Conservation (phyloP, 2,329 filamentous ascomycete genomes). For the Ophiognomonia clavigignenti-juglandacearum region DNA sequence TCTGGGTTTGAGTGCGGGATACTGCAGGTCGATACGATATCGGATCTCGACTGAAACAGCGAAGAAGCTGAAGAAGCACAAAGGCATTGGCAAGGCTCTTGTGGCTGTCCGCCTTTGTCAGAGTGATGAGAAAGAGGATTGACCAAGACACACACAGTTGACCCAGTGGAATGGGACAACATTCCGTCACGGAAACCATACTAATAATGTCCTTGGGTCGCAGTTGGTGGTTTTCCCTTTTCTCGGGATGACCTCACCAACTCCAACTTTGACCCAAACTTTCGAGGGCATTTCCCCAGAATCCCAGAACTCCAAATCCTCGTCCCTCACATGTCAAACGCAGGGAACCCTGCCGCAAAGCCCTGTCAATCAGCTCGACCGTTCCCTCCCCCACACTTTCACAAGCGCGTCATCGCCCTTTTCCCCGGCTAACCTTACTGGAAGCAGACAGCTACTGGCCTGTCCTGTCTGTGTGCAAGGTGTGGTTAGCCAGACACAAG, state of each 20-base stretch:
- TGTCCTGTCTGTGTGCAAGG: constrained; percentile 4
- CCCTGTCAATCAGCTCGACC: constrained; percentile 6
- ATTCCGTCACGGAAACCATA: background rate
- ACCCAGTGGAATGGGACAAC: background rate
- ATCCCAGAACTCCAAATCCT: background rate
- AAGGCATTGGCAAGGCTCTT: background rate
- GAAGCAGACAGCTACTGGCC: constrained; percentile 2
- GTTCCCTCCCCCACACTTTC: constrained; percentile 28
- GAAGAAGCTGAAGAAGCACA: background rate
- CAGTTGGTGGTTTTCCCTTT: background rate
- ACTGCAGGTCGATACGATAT: constrained; percentile 9
- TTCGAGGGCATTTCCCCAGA: no score
- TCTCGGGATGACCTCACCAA: constrained; percentile 2
- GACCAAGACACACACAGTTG: no score
- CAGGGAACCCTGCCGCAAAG: background rate
- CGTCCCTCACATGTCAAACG: constrained; percentile 13
- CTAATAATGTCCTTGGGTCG: background rate
- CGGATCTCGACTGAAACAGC: constrained; percentile 13
- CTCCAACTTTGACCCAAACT: background rate
- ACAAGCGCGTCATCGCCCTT: constrained; percentile 19
- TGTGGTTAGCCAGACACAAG: no score
- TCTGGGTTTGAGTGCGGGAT: background rate
- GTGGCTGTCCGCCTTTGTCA: background rate
- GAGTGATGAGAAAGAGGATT: background rate
- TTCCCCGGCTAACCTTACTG: background rate